Conservation (phyloP, 2,329 filamentous ascomycete genomes). For the Parasarocladium wereldwijsianum region DNA sequence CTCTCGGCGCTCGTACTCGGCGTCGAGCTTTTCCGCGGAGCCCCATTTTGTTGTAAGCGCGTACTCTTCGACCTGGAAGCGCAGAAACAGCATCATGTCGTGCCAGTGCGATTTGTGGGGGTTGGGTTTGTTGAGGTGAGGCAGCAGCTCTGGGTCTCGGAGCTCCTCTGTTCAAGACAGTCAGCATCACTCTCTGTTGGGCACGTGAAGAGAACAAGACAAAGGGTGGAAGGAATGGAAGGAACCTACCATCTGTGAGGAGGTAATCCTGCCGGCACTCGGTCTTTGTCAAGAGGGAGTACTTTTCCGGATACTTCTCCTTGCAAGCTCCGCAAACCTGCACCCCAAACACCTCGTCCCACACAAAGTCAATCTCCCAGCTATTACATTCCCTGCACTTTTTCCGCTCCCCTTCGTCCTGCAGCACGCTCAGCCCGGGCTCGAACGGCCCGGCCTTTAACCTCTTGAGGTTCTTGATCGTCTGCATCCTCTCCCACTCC, state of each 20-base stretch:
- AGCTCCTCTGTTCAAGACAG: conserved; percentile 51
- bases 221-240: not conserved
- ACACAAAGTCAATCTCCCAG: conserved; percentile 87
- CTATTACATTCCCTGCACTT: conserved; percentile 72
- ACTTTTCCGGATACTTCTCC: conserved; percentile 80
- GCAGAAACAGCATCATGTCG: conserved; percentile 95
- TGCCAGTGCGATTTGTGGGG: conserved; percentile 95
- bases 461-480: conserved; percentile 56
- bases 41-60: conserved; percentile 89
- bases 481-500: conserved; percentile 79
- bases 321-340: conserved; percentile 74
- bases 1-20: conserved; percentile 71
- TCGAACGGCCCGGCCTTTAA: conserved; percentile 75
- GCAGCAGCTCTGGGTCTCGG: conserved; percentile 73
- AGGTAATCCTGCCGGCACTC: conserved; percentile 93
- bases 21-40: conserved; percentile 68
- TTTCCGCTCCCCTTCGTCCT: conserved; percentile 48
- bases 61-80: conserved; percentile 89
- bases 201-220: conserved; percentile 3
- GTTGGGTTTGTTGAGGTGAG: conserved; percentile 79
- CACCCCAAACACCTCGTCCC: conserved; percentile 71
- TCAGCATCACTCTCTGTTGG: no score
- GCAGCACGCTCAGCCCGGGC: conserved; percentile 66
- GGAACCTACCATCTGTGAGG: conserved; percentile 65
- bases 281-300: conserved; percentile 90